phyloP scores from a whole-genome alignment of 2,329 filamentous ascomycete species.

The Pseudogymnoascus sp. region DNA sequence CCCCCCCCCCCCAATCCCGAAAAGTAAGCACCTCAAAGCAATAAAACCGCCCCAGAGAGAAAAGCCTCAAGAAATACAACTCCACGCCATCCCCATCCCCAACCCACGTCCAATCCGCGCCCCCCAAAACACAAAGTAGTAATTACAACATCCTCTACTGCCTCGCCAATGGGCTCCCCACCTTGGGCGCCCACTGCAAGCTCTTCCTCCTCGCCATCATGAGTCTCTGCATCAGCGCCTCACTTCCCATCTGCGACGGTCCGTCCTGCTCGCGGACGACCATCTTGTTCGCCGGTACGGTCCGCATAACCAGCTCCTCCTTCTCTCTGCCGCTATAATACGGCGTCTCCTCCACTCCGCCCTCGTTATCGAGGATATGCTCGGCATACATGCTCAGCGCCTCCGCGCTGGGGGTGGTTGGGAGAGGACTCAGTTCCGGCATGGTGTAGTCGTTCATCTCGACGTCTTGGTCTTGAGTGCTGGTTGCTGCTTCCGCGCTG shows the following conservation, averaged over 20 bases:
- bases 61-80: not conserved
- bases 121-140: not conserved
- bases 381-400: slow-evolving; percentile 25
- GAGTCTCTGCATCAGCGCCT: slow-evolving; percentile 35
- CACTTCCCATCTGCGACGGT: slow-evolving; percentile 41
- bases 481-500: slow-evolving; percentile 9
- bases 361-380: slow-evolving; percentile 18
- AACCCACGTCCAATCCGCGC: not conserved
- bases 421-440: slow-evolving; percentile 25
- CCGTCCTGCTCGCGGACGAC: not conserved
- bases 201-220: slow-evolving; percentile 71
- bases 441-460: slow-evolving; percentile 20
- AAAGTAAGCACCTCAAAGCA: not conserved
- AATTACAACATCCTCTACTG: slow-evolving; percentile 16
- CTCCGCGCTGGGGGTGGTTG: slow-evolving; percentile 27
- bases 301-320: slow-evolving; percentile 25
- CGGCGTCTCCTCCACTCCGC: slow-evolving; percentile 17
- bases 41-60: not conserved
- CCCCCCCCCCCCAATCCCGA: not conserved
- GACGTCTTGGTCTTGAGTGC: slow-evolving; percentile 14
- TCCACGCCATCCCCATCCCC: not conserved
- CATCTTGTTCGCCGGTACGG: slow-evolving; percentile 24
- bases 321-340: slow-evolving; percentile 4
- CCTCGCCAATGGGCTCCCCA: slow-evolving; percentile 63
- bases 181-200: slow-evolving; percentile 67